These are phyloP conservation scores for Endotrypanum monterogeii DNA, from an alignment of 208 protist species.

Conservation along the genomic window DNA sequence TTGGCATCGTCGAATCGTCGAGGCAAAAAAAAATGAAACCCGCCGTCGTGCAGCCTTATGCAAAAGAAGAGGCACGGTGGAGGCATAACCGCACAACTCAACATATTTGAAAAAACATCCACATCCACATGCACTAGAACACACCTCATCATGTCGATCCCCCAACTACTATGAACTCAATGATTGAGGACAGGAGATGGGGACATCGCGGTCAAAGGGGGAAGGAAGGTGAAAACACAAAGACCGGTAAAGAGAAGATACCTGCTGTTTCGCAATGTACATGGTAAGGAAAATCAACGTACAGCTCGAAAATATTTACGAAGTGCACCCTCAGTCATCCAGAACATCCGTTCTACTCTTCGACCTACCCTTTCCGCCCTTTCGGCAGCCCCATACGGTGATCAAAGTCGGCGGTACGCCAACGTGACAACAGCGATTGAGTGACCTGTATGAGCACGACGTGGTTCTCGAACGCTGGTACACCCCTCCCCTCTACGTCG, in stretches of 20 bases:
- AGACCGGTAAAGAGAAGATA: neutral
- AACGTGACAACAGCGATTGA: neutral
- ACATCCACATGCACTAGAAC: neutral
- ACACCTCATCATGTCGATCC: neutral
- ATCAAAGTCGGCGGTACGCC: neutral
- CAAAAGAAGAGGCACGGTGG: too few relatives aligned
- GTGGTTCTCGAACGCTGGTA: neutral
- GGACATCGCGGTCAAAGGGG: neutral
- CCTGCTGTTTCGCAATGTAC: neutral
- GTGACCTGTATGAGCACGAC: neutral
- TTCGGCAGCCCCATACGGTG: neutral
- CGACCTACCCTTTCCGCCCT: neutral
- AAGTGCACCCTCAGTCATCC: neutral
- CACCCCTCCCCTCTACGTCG: neutral
- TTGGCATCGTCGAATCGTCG: neutral
- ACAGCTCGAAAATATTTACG: too few relatives aligned
- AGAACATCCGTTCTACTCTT: neutral
- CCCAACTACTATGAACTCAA: too few relatives aligned
- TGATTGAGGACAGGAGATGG: neutral
- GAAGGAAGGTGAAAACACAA: neutral
- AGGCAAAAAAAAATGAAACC: neutral
- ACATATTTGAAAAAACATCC: neutral
- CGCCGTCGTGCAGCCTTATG: neutral
- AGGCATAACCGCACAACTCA: too few relatives aligned
- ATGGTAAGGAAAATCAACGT: neutral